Evolutionary conservation across 805 yeast genomes (phyloP).

Genomic region (Dipodascus geniculatus): DNA sequence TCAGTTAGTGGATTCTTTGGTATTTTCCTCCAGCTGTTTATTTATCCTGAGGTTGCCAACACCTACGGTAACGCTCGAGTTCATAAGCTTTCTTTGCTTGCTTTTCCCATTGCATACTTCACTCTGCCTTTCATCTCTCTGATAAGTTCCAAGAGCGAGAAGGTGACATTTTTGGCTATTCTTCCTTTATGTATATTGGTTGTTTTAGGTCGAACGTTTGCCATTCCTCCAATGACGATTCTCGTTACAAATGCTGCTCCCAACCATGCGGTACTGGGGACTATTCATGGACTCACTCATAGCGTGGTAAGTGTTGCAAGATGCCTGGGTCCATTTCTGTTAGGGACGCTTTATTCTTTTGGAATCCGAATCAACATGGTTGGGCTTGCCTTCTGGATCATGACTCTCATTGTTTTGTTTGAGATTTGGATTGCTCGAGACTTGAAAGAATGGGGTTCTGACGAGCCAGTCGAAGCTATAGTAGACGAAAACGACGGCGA

Average conservation of each 20-base stretch:
- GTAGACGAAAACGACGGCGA: neutral
- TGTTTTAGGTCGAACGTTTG: constrained; percentile 17
- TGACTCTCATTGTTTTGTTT: constrained; percentile 11
- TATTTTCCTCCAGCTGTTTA: constrained; percentile 35
- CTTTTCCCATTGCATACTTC: constrained; percentile 37
- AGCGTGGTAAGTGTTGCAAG: constrained; percentile 15
- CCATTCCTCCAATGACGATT: constrained; percentile 18
- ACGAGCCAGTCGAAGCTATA: neutral
- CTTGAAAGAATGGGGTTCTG: constrained; percentile 16
- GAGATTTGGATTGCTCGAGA: constrained; percentile 12
- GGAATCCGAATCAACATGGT: constrained; percentile 14
- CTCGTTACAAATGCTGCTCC: constrained; percentile 19
- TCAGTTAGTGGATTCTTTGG: constrained; percentile 46
- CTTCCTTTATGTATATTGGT: constrained; percentile 11
- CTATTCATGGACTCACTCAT: constrained; percentile 18
- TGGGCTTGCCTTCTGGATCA: constrained; percentile 18
- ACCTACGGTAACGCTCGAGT: constrained; percentile 33
- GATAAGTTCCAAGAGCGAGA: constrained; percentile 6
- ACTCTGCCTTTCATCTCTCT: constrained; percentile 33
- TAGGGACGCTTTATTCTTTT: constrained; percentile 16
- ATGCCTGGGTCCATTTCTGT: constrained; percentile 17
- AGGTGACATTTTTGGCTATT: neutral
- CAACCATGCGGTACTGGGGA: constrained; percentile 15
- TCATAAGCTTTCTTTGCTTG: constrained; percentile 30
- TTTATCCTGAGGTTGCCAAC: constrained; percentile 41